Evolutionary conservation across 805 yeast species (phyloP).

Genomic region (Wickerhamiella galacta): DNA sequence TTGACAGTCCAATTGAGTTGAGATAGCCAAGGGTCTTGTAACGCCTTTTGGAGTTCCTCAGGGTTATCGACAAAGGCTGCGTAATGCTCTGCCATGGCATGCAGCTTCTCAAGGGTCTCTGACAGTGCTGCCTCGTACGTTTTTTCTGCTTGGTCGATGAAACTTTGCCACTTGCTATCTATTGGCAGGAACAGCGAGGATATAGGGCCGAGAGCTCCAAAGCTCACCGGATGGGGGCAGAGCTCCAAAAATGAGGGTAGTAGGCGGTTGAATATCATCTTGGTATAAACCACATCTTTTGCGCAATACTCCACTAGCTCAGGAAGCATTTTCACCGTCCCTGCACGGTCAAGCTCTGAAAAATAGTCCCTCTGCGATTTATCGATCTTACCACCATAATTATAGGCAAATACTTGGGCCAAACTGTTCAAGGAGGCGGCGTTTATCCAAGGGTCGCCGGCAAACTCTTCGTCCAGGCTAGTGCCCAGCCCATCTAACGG

Average conservation of each 20-base stretch:
- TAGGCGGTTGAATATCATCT: slow-evolving; percentile 45
- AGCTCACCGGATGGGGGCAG: slow-evolving; percentile 88
- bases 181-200: slow-evolving; percentile 69
- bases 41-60: slow-evolving; percentile 14
- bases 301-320: slow-evolving; percentile 68
- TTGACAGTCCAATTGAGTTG: slow-evolving; percentile 78
- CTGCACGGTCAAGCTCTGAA: slow-evolving; percentile 34
- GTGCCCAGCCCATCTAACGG: slow-evolving; percentile 16
- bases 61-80: slow-evolving; percentile 30
- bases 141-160: slow-evolving; percentile 50
- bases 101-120: slow-evolving; percentile 41
- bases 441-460: slow-evolving; percentile 57
- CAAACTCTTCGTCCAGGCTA: slow-evolving; percentile 9
- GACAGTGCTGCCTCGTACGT: slow-evolving; percentile 42
- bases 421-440: slow-evolving; percentile 65
- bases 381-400: slow-evolving; percentile 40
- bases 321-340: slow-evolving; percentile 40
- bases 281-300: slow-evolving; percentile 63
- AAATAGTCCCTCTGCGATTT: slow-evolving; percentile 56
- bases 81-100: slow-evolving; percentile 42
- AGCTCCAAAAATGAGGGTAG: slow-evolving; percentile 49
- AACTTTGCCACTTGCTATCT: slow-evolving; percentile 52
- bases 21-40: slow-evolving; percentile 69
- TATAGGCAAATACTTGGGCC: slow-evolving; percentile 67
- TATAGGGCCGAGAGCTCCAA: slow-evolving; percentile 66